Evolutionary conservation across 2,329 filamentous ascomycete genomes (phyloP), one percentile per base, ranked within the genome.

Genomic region (Monilinia vaccinii-corymbosi): DNA sequence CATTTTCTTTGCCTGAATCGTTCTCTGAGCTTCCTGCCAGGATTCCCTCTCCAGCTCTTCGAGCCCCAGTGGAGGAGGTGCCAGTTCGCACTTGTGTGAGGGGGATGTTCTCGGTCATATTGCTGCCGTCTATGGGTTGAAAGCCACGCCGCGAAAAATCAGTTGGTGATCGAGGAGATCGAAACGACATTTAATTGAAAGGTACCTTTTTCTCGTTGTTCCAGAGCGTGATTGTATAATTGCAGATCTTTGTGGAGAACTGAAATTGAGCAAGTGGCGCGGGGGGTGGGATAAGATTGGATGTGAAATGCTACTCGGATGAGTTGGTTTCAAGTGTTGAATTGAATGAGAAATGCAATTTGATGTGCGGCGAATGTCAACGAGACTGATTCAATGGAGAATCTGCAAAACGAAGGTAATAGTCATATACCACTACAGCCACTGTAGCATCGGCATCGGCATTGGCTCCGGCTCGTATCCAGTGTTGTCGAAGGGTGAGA

Each of bases 61-160:
- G 75, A 56, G 78, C 77, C 47, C 84, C 82, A 3, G 78, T 80
- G 8, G 79, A 82, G 62, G 78, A 82, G 63, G 75, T 77, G 65
- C 77, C 78, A 71, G 80, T 85, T 69, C 75, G 77, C 64, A 87
- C 79, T 49, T 75, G 74, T 16, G 77, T 77, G 60, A 86, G 77
- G 23, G 81, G 81, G 50, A 85, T 85, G 56, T 77, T 79, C 34
- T 61, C 58, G 16, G 68, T 62, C 56, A 64, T 66, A 25, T 55
- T 56, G 62, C 66, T 68, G 28, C 61, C 63, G 49, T 61, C 55
- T 25, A 70, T 57, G 18, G 66, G 68, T 60, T 70, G 62, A 60
- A 71, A 71, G 31, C 69, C 69, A 31, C 61, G 61, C 25, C 65
- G 62, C 10, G 63, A 66, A 56, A 67, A 69, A 52, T 64, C 61